phyloP scores from a whole-genome alignment of 2,329 filamentous ascomycete species.

The Epichloe brachyelytri region DNA sequence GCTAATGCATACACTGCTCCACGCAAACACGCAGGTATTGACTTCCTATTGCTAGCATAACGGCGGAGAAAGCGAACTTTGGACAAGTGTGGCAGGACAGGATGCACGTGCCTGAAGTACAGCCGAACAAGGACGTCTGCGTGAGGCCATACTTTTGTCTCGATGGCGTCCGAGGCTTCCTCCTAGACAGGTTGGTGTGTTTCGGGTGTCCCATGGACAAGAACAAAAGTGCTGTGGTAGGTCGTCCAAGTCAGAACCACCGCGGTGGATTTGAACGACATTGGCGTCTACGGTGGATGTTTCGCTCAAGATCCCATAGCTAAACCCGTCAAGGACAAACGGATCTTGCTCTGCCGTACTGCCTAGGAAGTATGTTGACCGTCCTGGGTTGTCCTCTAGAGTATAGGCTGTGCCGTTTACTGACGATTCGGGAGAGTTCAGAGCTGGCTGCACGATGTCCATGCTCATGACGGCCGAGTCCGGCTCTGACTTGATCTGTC shows the following conservation, averaged over 20 bases:
- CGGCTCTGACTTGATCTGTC: not conserved
- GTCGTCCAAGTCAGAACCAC: constrained; percentile 19
- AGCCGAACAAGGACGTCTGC: constrained; percentile 28
- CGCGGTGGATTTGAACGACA: constrained; percentile 28
- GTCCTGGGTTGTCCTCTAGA: constrained; percentile 28
- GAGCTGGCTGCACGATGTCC: constrained; percentile 6
- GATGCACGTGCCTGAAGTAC: constrained; percentile 33
- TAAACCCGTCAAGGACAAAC: constrained; percentile 32
- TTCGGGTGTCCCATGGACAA: constrained; percentile 31
- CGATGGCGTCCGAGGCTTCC: constrained; percentile 28
- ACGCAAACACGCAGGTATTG: constrained; percentile 30
- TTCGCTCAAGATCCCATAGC: constrained; percentile 31
- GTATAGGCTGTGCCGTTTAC: constrained; percentile 15
- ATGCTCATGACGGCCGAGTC: constrained; percentile 3
- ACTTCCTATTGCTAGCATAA: constrained; percentile 23
- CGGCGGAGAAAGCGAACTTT: constrained; percentile 29
- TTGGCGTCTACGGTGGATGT: constrained; percentile 32
- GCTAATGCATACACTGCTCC: constrained; percentile 32
- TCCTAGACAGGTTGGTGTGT: constrained; percentile 25
- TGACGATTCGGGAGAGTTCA: constrained; percentile 6
- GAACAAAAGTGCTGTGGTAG: constrained; percentile 33
- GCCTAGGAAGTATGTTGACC: constrained; percentile 32
- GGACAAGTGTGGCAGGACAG: constrained; percentile 29
- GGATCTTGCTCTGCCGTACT: constrained; percentile 33
- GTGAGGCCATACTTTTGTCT: constrained; percentile 27